Evolutionary conservation across 768 basidiomycete genomes (phyloP), one percentile per base, ranked within the genome.

Genomic region (Tulasnella sp.): DNA sequence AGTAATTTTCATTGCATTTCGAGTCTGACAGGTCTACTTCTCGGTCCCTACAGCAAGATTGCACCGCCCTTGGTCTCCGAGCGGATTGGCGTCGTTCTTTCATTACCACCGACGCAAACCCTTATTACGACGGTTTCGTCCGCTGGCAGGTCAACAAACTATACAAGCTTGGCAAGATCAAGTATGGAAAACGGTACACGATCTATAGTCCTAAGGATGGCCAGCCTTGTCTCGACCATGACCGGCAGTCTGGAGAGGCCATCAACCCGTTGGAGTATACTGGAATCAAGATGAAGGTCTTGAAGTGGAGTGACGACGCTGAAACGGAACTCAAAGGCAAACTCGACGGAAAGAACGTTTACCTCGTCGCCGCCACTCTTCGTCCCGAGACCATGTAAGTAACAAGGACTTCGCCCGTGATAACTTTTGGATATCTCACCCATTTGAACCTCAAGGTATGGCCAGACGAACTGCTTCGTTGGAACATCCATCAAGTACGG

Each of bases 211-310:
- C 92, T 2, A 97, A 97, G 70, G 96, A 99, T 63, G 93, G 92
- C 2, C 96, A 98, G 67, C 94, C 96, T 0, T 99, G 96, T 67
- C 98, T 99, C 96, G 96, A 99, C 70, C 96, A 99, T 72, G 96
- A 99, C 69, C 85, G 96, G 57, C 79, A 82, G 50, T 89, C 90
- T 59, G 96, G 96, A 39, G 96, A 99, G 70, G 94, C 84, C 45
- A 74, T 91, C 55, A 90, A 89, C 5, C 96, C 96, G 3, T 90
- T 93, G 65, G 94, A 98, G 67, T 98, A 98, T 71, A 88, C 93
- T 17, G 85, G 75, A 17, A 71, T 98, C 69, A 97, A 96, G 74
- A 89, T 98, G 86, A 82, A 88, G 69, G 91, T 98, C 2, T 71
- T 82, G 12, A 74, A 86, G 59, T 98, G 88, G 86, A 83, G 85